phyloP scores from a whole-genome alignment of 2,329 filamentous ascomycete genomes.

The Sporothrix phasma region DNA sequence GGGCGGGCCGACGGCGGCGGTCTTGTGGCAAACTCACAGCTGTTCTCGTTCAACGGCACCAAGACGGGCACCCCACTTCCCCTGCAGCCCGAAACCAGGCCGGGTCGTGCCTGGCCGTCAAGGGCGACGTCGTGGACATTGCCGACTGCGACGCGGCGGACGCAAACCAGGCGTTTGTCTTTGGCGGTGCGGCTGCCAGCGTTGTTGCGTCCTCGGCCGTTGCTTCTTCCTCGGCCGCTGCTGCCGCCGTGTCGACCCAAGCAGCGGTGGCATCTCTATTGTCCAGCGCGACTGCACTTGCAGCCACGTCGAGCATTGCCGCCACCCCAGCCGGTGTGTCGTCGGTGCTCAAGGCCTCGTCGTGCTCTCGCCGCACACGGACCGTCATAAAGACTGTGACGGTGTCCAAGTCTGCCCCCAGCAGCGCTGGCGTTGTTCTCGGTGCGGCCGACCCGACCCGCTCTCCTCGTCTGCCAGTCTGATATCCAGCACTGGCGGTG shows the following conservation, averaged over 20 bases:
- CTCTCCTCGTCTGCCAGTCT: background rate
- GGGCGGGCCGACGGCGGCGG: constrained; percentile 47
- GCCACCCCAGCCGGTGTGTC: background rate
- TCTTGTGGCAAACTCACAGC: constrained; percentile 40
- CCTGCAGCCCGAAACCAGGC: constrained; percentile 37
- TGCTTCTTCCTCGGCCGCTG: background rate
- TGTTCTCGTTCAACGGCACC: constrained; percentile 37
- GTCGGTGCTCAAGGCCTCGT: background rate
- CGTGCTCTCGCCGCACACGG: background rate
- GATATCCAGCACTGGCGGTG: background rate
- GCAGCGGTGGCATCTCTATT: background rate
- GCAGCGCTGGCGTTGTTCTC: background rate
- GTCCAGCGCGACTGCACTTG: background rate
- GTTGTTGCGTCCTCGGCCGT: background rate
- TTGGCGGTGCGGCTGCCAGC: constrained; percentile 20
- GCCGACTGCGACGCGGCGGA: constrained; percentile 33
- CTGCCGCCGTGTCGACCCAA: background rate
- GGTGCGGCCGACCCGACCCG: constrained; percentile 4
- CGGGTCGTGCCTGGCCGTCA: constrained; percentile 38
- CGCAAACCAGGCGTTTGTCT: constrained; percentile 34
- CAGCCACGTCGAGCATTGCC: background rate
- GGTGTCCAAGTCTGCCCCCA: background rate
- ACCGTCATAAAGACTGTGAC: constrained; percentile 6
- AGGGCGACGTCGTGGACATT: constrained; percentile 34
- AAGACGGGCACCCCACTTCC: constrained; percentile 31